A percentile compares a stretch with the other conserved stretches of the same genome.
Conservation (phyloP, 768 basidiomycete species). For the Suillus hirtellus region DNA sequence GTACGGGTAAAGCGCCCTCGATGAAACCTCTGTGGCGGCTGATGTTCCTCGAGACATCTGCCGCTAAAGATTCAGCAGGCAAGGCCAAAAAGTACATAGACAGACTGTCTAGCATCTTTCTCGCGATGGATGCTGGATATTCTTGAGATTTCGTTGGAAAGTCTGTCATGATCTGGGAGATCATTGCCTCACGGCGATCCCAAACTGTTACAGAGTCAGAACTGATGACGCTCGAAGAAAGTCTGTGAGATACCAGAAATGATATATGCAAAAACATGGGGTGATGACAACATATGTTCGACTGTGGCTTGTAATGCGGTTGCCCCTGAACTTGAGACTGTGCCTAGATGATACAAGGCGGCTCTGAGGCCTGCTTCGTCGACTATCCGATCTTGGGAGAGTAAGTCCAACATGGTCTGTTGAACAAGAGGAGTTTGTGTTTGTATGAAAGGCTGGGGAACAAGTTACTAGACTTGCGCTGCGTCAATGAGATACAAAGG, state of each 20-base stretch:
- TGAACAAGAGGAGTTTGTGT: not conserved
- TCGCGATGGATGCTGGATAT: conserved; percentile 23
- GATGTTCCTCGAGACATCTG: conserved; percentile 16
- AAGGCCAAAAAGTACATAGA: conserved; percentile 27
- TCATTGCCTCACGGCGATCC: conserved; percentile 17
- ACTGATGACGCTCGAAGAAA: not conserved
- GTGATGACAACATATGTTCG: conserved; percentile 28
- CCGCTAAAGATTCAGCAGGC: conserved; percentile 19
- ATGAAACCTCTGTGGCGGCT: conserved; percentile 24
- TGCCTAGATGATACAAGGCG: conserved; percentile 20
- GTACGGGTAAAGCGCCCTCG: conserved; percentile 24
- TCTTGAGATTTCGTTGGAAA: conserved; percentile 32
- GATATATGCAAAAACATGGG: conserved; percentile 31
- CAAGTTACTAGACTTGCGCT: no score
- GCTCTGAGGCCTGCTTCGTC: conserved; percentile 20
- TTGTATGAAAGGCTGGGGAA: no score
- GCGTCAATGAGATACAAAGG: not conserved
- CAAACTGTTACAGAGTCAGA: conserved; percentile 17
- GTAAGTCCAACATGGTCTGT: conserved; percentile 1
- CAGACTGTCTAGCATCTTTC: conserved; percentile 26
- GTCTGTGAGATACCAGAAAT: conserved; percentile 26
- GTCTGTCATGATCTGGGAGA: conserved; percentile 30
- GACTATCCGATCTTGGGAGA: conserved; percentile 16
- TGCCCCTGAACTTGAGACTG: conserved; percentile 28
- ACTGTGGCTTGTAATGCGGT: conserved; percentile 23